Evolutionary conservation across 441 rosid species (phyloP).

Genomic region (Mallotus repandus): DNA sequence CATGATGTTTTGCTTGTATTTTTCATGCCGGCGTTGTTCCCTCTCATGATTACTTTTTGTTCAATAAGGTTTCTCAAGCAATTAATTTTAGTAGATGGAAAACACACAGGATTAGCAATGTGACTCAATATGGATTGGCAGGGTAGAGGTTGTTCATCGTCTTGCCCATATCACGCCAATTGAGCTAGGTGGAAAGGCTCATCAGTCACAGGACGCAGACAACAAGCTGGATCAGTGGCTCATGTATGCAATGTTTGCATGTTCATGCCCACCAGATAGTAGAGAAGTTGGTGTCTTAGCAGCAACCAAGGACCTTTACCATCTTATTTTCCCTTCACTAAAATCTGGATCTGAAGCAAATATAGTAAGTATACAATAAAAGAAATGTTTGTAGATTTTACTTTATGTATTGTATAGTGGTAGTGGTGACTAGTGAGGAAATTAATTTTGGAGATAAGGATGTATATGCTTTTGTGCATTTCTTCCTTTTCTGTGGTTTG

Average conservation of each 20-base stretch:
- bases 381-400: neutral
- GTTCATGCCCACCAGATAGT: constrained; percentile 95
- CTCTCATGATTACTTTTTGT: neutral
- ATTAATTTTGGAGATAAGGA: constrained; percentile 6
- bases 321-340: constrained; percentile 83
- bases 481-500: neutral
- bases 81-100: constrained; percentile 3
- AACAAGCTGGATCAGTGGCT: constrained; percentile 99
- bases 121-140: constrained; percentile 37
- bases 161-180: constrained; percentile 89
- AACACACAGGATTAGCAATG: constrained; percentile 3
- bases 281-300: constrained; percentile 81
- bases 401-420: neutral
- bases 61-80: constrained; percentile 10
- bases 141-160: constrained; percentile 82
- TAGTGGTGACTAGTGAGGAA: no score
- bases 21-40: neutral
- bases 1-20: constrained; percentile 1
- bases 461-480: neutral
- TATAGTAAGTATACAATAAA: constrained; percentile 54
- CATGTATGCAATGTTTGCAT: constrained; percentile 93
- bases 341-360: constrained; percentile 93
- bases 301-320: constrained; percentile 88
- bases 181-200: constrained; percentile 96
- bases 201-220: constrained; percentile 88